A percentile compares a stretch with the other conserved stretches of the same genome.
Conservation (phyloP, 202 grass and related monocot genomes). For the Zizania palustris region DNA sequence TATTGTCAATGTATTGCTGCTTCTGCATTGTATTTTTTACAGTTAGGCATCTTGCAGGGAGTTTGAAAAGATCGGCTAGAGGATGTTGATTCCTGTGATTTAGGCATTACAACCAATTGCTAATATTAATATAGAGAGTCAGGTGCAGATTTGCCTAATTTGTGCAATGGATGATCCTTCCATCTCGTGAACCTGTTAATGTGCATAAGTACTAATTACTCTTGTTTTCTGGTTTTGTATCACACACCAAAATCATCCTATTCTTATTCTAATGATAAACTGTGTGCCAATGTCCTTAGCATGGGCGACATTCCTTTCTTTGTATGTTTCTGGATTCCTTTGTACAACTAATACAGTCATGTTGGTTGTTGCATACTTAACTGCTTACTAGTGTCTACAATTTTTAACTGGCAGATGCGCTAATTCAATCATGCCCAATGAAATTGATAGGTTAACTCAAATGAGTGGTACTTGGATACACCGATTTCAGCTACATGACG, state of each 20-base stretch:
- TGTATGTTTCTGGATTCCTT: constrained; percentile 64
- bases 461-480: constrained; percentile 97
- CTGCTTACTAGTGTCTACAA: constrained; percentile 8
- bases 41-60: constrained; percentile 57
- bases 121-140: constrained; percentile 89
- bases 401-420: background rate
- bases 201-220: constrained; percentile 19
- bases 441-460: constrained; percentile 81
- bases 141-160: constrained; percentile 60
- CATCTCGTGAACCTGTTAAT: constrained; percentile 14
- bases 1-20: constrained; percentile 11
- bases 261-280: constrained; percentile 78
- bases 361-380: background rate
- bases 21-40: constrained; percentile 14
- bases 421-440: constrained; percentile 7
- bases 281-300: constrained; percentile 65
- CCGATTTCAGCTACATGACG: constrained; percentile 83
- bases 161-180: constrained; percentile 14
- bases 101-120: constrained; percentile 80
- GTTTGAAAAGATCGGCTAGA: constrained; percentile 71
- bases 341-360: constrained; percentile 3
- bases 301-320: constrained; percentile 91
- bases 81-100: constrained; percentile 65
- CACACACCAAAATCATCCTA: constrained; percentile 81
- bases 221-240: constrained; percentile 74